phyloP scores from a whole-genome alignment of 2,329 filamentous ascomycete genomes.

The Drechslerella stenobrocha region DNA sequence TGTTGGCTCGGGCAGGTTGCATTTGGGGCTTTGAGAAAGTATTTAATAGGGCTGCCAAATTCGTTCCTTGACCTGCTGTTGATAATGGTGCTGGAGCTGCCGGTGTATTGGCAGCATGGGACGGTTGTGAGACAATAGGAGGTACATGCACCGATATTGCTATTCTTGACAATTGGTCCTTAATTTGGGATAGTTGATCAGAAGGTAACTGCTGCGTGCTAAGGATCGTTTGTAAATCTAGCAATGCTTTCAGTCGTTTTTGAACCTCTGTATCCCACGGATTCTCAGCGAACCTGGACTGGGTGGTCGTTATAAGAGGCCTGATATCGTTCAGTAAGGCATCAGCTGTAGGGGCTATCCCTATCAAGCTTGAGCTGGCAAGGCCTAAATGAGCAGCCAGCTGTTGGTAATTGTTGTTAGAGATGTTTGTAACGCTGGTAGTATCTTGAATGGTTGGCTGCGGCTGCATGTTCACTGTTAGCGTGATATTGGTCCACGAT shows the following conservation, averaged over 20 bases:
- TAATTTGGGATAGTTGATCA: constrained; percentile 81
- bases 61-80: constrained; percentile 51
- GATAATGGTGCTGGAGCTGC: constrained; percentile 54
- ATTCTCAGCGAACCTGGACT: constrained; percentile 73
- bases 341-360: constrained; percentile 63
- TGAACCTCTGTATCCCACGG: constrained; percentile 75
- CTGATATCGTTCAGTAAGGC: constrained; percentile 81
- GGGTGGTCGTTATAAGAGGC: constrained; percentile 72
- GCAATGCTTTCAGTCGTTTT: constrained; percentile 77
- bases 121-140: constrained; percentile 50
- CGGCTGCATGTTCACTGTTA: constrained; percentile 14
- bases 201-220: constrained; percentile 75
- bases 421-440: neutral
- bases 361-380: constrained; percentile 53
- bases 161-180: constrained; percentile 79
- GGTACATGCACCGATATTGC: constrained; percentile 59
- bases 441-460: constrained; percentile 19
- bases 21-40: constrained; percentile 25
- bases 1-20: neutral
- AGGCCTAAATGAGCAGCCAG: constrained; percentile 53
- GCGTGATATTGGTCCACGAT: neutral
- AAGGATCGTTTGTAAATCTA: constrained; percentile 80
- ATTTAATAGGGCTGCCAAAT: constrained; percentile 24
- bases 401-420: constrained; percentile 50
- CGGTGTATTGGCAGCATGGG: constrained; percentile 62